phyloP scores from a whole-genome alignment of 1,139 yeast genomes.

The Hyphopichia pseudoburtonii region DNA sequence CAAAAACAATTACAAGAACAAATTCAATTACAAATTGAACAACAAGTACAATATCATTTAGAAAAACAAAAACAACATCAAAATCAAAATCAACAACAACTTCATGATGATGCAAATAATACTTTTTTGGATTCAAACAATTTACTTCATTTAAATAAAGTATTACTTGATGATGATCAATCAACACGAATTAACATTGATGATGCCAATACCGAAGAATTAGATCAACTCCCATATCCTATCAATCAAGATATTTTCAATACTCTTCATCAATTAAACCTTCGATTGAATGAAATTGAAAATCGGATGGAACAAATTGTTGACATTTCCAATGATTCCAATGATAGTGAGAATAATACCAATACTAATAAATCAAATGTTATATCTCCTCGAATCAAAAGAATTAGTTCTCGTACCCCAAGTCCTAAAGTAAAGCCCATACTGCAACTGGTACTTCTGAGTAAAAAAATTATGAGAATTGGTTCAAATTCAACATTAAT shows the following conservation, averaged over 20 bases:
- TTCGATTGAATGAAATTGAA: neutral
- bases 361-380: neutral
- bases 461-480: neutral
- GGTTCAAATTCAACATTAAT: neutral
- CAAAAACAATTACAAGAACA: conserved; percentile 1
- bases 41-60: conserved; percentile 2
- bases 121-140: neutral
- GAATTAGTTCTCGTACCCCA: neutral
- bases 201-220: neutral
- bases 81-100: neutral
- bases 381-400: neutral
- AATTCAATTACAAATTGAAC: conserved; percentile 1
- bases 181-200: neutral
- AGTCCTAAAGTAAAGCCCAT: conserved; percentile 1
- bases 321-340: neutral
- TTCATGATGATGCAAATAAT: neutral
- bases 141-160: neutral
- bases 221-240: neutral
- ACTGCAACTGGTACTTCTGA: neutral
- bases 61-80: neutral
- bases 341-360: no score
- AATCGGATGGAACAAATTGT: neutral
- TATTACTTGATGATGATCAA: neutral
- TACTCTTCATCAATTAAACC: neutral
- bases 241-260: neutral